Evolutionary conservation across 257 asterid species (phyloP), one percentile per base, ranked within the genome.

Genomic region (Penstemon newberryi): DNA sequence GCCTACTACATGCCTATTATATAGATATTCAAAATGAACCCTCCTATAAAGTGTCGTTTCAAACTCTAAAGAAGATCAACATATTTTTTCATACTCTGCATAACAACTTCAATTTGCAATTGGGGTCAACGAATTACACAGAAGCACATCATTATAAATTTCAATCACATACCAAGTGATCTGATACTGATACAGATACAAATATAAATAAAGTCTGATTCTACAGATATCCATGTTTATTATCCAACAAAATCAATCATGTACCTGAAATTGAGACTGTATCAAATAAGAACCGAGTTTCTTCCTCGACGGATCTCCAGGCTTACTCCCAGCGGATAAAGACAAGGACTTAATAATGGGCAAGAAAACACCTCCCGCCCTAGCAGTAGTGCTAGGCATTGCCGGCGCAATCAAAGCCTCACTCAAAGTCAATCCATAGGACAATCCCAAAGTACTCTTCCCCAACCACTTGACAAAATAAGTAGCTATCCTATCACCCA

Each of bases 311-410:
- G 97, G 83, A 7, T 86, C 89, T 2, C 81, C 82, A 0, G 98
- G 97, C 45, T 78, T 80, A 72, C 98, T 93, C 83, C 97, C 97
- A 0, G 95, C 90, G 0, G 96, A 86, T 74, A 86, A 78, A 4
- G 97, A 84, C 72, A 93, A 78, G 0, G 98, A 90, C 80, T 90
- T 88, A 52, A 92, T 90, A 68, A 93, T 86, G 1, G 98, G 98
- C 85, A 88, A 74, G 75, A 93, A 93, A 12, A 93, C 95, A 0
- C 98, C 97, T 4, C 98, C 98, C 5, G 97, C 98, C 76, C 98
- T 88, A 3, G 98, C 98, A 3, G 98, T 92, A 65, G 98, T 86
- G 73, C 98, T 92, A 33, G 97, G 98, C 98, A 92, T 92, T 19
- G 96, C 98, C 71, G 95, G 98, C 46, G 98, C 91, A 60, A 92